phyloP scores from a whole-genome alignment of 495 filamentous ascomycete species.

The Hypoxylon crocopeplum region DNA sequence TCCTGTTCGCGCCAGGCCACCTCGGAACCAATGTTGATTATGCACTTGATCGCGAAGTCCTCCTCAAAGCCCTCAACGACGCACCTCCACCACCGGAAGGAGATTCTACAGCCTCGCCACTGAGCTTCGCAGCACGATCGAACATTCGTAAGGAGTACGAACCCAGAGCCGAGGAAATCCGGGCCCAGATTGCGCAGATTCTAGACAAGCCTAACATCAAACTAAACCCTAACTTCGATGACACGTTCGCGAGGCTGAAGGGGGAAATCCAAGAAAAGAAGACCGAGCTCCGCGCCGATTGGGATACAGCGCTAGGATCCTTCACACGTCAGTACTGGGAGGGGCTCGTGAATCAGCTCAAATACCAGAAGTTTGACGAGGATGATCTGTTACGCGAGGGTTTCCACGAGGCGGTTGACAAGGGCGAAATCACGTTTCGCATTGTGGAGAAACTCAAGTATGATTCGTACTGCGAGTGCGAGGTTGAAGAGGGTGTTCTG shows the following conservation, averaged over 20 bases:
- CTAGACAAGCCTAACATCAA: constrained; percentile 51
- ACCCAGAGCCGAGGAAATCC: constrained; percentile 41
- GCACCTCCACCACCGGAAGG: constrained; percentile 42
- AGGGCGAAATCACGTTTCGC: constrained; percentile 49
- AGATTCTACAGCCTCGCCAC: constrained; percentile 25
- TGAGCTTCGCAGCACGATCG: constrained; percentile 54
- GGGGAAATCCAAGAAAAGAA: constrained; percentile 36
- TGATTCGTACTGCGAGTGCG: constrained; percentile 49
- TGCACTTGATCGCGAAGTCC: constrained; percentile 41
- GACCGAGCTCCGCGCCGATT: constrained; percentile 46
- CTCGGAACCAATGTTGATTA: constrained; percentile 55
- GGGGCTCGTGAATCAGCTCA: constrained; percentile 42
- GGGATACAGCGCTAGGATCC: constrained; percentile 47
- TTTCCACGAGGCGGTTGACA: constrained; percentile 50
- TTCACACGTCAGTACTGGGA: constrained; percentile 51
- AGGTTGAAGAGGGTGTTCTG: constrained; percentile 50
- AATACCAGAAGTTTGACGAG: constrained; percentile 50
- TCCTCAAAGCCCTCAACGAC: constrained; percentile 51
- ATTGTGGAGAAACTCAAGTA: constrained; percentile 55
- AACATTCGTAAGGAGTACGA: constrained; percentile 56
- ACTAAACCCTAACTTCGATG: constrained; percentile 56
- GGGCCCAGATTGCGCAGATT: constrained; percentile 44
- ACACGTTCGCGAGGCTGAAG: constrained; percentile 54
- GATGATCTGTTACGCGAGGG: constrained; percentile 58
- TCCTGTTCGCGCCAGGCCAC: constrained; percentile 51